Base-by-base conservation (phyloP, 306 rosid species). In the Pterocarpus macrocarpus region DNA sequence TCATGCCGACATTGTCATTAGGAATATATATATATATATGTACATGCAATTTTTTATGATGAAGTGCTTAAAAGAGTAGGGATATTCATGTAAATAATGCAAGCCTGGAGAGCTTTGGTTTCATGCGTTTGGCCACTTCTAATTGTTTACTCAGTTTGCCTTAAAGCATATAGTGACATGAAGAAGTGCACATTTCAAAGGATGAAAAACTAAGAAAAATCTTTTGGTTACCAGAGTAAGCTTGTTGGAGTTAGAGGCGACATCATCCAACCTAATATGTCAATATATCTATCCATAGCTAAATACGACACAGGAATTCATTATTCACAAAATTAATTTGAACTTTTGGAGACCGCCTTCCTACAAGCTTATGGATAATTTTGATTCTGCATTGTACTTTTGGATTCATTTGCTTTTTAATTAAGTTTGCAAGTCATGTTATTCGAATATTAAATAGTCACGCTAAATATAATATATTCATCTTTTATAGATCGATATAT, bases 171-270 rank as follows among this genome's bases (percentile, higher is more conserved):
- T 10, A 56, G 78, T 61, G 45, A 41, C 64, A 36, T 14, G 35
- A 66, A 17, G 12, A n/a, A 65, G 47, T 53, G 64, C 68, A 22
- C 5, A 62, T 36, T 56, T 52, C 7, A 68, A 39, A 17, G 57
- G 4, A 50, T 17, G 16, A 13, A 36, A 33, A n/a, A 43, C 33
- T 8, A 7, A 22, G 28, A 35, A 71, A 50, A 64, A 49, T 58
- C 58, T 68, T 47, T 76, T 69, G 67, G 67, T 4, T 16, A 75
- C 52, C 9, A 62, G 17, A 64, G 82, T 73, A 79, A 57, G 79
- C 47, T 53, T 77, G 75, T 71, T 77, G 82, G 82, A 36, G 49
- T 50, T 1, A 62, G 22, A 77, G 64, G 79, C 35, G 63, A 61
- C 79, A 71, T 34, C 16, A 12, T 57, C 82, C 45, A 33, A 71